Evolutionary conservation across 1,139 yeast species (phyloP).

Genomic region (Maudiozyma humilis): DNA sequence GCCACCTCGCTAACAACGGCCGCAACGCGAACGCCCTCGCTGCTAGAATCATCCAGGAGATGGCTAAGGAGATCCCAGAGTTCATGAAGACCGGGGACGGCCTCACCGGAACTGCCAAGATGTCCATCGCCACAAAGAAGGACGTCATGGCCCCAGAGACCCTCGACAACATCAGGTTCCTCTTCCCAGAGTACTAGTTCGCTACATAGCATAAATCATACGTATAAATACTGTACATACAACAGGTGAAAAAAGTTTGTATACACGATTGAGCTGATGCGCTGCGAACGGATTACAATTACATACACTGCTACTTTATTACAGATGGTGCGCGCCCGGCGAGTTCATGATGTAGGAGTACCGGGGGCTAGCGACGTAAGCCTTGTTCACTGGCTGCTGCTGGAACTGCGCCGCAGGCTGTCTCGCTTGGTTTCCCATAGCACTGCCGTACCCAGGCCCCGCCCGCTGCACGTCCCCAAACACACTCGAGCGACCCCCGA

Average conservation of each 20-base stretch:
- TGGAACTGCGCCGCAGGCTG: not conserved
- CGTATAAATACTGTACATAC: not conserved
- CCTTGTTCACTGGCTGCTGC: conserved; percentile 9
- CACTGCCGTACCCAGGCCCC: not conserved
- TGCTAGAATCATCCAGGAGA: conserved; percentile 53
- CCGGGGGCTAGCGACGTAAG: conserved; percentile 37
- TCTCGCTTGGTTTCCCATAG: not conserved
- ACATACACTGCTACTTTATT: not conserved
- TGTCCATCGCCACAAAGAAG: conserved; percentile 72
- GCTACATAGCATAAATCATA: too few relatives aligned
- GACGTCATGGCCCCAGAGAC: conserved; percentile 65
- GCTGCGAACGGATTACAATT: not conserved
- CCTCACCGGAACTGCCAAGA: conserved; percentile 70
- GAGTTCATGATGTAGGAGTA: conserved; percentile 38
- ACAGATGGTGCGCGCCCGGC: conserved; percentile 28
- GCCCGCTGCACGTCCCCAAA: conserved; percentile 12
- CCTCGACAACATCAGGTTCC: conserved; percentile 69
- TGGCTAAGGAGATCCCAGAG: conserved; percentile 52
- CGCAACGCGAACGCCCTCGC: conserved; percentile 79
- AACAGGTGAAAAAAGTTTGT: not conserved
- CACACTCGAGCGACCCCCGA: conserved; percentile 12
- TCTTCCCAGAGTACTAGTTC: conserved; percentile 96
- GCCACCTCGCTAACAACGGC: conserved; percentile 79
- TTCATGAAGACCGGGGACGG: conserved; percentile 59
- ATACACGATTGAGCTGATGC: not conserved